Percentiles rank a stretch among this genome's conserved stretches.
Conservation (phyloP, 129 eudicot genomes). For the Erigeron canadensis region DNA sequence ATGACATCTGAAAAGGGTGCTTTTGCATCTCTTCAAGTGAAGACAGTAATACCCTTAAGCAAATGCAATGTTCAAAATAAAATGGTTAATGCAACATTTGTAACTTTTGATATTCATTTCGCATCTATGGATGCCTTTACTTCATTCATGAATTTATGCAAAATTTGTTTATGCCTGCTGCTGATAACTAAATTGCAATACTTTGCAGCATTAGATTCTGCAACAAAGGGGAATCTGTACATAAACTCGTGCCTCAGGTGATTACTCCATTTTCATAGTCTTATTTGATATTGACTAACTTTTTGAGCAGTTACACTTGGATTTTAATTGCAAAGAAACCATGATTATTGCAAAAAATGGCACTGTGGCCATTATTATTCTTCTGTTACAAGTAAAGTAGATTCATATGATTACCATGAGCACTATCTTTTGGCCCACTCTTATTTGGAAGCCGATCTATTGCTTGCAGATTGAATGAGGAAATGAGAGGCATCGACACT, state of each 20-base stretch:
- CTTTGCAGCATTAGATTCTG: slow-evolving; percentile 83
- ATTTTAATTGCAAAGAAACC: neutral
- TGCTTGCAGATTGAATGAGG: slow-evolving; percentile 86
- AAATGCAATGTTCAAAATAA: neutral
- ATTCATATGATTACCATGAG: too few relatives aligned
- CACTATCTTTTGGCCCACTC: neutral
- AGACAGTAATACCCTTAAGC: neutral
- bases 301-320: slow-evolving; percentile 7
- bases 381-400: too few relatives aligned
- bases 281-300: neutral
- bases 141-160: too few relatives aligned
- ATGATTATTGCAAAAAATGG: slow-evolving; percentile 6
- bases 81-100: neutral
- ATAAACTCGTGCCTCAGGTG: slow-evolving; percentile 96
- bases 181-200: slow-evolving; percentile 20
- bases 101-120: slow-evolving; percentile 1
- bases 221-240: slow-evolving; percentile 89
- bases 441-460: neutral
- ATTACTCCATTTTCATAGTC: slow-evolving; percentile 13
- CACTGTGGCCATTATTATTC: neutral
- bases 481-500: slow-evolving; percentile 71
- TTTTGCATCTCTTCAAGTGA: slow-evolving; percentile 1
- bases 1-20: slow-evolving; percentile 6
- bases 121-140: too few relatives aligned
- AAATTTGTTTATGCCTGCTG: too few relatives aligned